These are phyloP conservation scores for Onygenales sp. DNA, from an alignment of 2,329 filamentous ascomycete genomes.

Conservation along the genomic window DNA sequence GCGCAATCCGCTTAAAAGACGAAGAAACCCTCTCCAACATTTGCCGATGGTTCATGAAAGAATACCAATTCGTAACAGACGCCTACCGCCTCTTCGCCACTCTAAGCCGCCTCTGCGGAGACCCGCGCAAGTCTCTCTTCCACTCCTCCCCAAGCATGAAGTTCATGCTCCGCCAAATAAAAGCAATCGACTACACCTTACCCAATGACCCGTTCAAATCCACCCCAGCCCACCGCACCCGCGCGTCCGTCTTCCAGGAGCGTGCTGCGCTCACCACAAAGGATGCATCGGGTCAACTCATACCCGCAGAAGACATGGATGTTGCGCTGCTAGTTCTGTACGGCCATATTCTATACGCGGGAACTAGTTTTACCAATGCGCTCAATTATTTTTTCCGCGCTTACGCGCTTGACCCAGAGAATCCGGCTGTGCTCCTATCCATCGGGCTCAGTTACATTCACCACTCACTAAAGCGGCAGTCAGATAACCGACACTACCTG, in stretches of 20 bases:
- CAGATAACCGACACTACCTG: constrained; percentile 80
- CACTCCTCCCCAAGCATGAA: constrained; percentile 77
- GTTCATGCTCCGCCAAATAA: constrained; percentile 83
- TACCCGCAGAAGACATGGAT: constrained; percentile 50
- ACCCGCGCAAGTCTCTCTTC: constrained; percentile 53
- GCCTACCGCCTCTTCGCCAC: constrained; percentile 74
- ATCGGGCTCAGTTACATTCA: constrained; percentile 81
- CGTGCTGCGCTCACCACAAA: constrained; percentile 31
- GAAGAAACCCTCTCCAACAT: constrained; percentile 64
- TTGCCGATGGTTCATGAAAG: constrained; percentile 74
- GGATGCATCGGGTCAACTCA: constrained; percentile 25
- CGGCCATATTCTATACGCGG: constrained; percentile 78
- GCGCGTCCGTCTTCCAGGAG: constrained; percentile 35
- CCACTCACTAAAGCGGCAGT: constrained; percentile 78
- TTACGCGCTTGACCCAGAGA: constrained; percentile 60
- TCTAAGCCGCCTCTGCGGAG: constrained; percentile 66
- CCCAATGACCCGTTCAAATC: constrained; percentile 37
- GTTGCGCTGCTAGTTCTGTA: constrained; percentile 78
- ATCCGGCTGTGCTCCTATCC: constrained; percentile 69
- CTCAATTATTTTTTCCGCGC: constrained; percentile 81
- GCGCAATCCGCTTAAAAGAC: constrained; percentile 72
- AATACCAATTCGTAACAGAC: constrained; percentile 69
- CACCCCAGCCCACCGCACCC: constrained; percentile 20
- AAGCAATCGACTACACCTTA: constrained; percentile 69
- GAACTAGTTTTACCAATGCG: constrained; percentile 72